Percentiles rank a stretch among this genome's conserved stretches.
Conservation (phyloP, 2,329 filamentous ascomycete genomes). For the Endoconidiophora polonica region DNA sequence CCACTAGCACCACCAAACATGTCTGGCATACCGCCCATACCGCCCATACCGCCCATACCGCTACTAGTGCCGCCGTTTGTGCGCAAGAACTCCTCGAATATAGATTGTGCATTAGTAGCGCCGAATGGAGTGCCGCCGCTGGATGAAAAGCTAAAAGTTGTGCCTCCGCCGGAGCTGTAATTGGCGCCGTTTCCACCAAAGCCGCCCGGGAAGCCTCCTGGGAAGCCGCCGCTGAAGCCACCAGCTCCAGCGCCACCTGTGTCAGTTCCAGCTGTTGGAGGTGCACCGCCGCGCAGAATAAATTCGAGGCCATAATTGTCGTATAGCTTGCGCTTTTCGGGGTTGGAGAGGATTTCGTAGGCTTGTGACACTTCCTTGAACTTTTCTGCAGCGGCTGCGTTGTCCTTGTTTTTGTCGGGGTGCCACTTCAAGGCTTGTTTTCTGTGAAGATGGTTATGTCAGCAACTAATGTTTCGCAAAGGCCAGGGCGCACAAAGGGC, state of each 20-base stretch:
- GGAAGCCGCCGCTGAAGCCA: constrained; percentile 27
- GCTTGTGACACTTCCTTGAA: constrained; percentile 98
- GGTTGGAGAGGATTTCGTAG: constrained; percentile 94
- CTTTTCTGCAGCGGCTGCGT: constrained; percentile 69
- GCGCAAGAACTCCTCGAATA: constrained; percentile 73
- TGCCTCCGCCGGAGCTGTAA: constrained; percentile 3
- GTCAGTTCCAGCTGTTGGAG: constrained; percentile 39
- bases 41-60: constrained; percentile 24
- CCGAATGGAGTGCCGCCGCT: constrained; percentile 47
- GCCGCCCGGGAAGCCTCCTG: constrained; percentile 32
- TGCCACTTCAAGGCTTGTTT: constrained; percentile 86
- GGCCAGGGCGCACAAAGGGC: no score
- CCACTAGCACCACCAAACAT: constrained; percentile 1
- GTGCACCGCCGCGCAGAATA: constrained; percentile 61
- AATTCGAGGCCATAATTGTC: constrained; percentile 92
- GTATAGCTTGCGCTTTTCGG: constrained; percentile 90
- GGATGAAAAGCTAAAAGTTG: constrained; percentile 22
- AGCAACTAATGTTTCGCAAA: neutral
- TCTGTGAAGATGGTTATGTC: constrained; percentile 30
- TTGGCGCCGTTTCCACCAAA: constrained; percentile 35
- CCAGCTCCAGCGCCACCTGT: constrained; percentile 28
- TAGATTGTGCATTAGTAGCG: constrained; percentile 69
- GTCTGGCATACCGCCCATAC: constrained; percentile 24
- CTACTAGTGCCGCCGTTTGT: constrained; percentile 25
- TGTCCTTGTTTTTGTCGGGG: constrained; percentile 96